phyloP scores from a whole-genome alignment of 1,139 yeast species.

The Scheffersomyces parashehatae region DNA sequence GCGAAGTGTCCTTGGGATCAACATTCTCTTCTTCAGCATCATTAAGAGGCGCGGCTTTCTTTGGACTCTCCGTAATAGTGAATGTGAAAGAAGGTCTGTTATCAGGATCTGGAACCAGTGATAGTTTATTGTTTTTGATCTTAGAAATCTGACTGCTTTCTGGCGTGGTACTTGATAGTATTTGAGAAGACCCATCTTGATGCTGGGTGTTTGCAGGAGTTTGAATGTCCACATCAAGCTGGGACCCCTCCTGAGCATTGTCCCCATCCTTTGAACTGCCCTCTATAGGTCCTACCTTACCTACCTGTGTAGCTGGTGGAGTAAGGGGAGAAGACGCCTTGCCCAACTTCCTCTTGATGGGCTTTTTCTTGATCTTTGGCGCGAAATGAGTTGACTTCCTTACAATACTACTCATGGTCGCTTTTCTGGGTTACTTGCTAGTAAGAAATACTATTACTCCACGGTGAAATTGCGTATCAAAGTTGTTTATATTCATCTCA shows the following conservation, averaged over 20 bases:
- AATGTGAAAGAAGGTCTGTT: background rate
- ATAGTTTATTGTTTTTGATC: too few relatives aligned
- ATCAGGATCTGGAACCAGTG: too few relatives aligned
- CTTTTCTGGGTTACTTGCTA: slow-evolving; percentile 1
- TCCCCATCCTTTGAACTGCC: too few relatives aligned
- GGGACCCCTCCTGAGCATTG: too few relatives aligned
- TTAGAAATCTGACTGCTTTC: too few relatives aligned
- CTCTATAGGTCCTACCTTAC: background rate
- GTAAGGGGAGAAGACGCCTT: slow-evolving; percentile 20
- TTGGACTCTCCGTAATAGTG: background rate
- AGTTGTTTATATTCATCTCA: too few relatives aligned
- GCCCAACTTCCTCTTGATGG: slow-evolving; percentile 23
- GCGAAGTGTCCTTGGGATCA: slow-evolving; percentile 32
- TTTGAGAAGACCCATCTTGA: too few relatives aligned
- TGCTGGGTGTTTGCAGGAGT: too few relatives aligned
- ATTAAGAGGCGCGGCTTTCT: background rate
- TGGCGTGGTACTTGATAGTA: too few relatives aligned
- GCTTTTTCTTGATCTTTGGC: slow-evolving; percentile 38
- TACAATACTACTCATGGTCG: slow-evolving; percentile 51
- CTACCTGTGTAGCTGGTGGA: slow-evolving; percentile 27
- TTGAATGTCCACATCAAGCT: too few relatives aligned
- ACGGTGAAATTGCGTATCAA: too few relatives aligned
- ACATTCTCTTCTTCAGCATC: slow-evolving; percentile 21
- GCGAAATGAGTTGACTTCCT: slow-evolving; percentile 44
- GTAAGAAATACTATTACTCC: background rate